A percentile compares a stretch with the other conserved stretches of the same genome.
Conservation (phyloP, 768 basidiomycete genomes). For the Gautieria morchelliformis region DNA sequence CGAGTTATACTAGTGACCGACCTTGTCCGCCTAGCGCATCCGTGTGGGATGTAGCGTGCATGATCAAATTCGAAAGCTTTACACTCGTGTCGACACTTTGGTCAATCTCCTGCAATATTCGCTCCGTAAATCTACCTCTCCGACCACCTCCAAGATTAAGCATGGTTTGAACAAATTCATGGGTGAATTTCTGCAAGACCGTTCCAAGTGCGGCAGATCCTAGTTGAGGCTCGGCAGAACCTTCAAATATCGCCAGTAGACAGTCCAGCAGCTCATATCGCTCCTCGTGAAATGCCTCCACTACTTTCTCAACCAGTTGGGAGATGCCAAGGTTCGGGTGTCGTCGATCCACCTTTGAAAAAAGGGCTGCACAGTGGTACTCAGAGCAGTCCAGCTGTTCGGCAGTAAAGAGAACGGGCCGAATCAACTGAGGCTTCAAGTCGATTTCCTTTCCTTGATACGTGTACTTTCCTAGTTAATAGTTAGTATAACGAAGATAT, state of each 20-base stretch:
- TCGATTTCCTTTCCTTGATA: conserved; percentile 59
- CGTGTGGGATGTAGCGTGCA: conserved; percentile 55
- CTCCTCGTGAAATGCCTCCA: conserved; percentile 59
- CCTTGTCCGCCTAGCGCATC: conserved; percentile 46
- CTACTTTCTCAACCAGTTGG: conserved; percentile 50
- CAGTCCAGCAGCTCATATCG: conserved; percentile 66
- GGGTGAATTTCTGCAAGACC: conserved; percentile 45
- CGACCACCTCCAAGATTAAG: conserved; percentile 23
- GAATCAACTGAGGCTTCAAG: conserved; percentile 71
- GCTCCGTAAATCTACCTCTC: conserved; percentile 38
- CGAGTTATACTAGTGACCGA: conserved; percentile 20
- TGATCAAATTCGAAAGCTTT: conserved; percentile 47
- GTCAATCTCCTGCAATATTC: conserved; percentile 56
- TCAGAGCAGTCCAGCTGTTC: conserved; percentile 79
- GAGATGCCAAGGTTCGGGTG: conserved; percentile 56
- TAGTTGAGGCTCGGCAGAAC: conserved; percentile 38
- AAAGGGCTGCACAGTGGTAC: conserved; percentile 60
- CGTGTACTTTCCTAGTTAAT: conserved; percentile 47
- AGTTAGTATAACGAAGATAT: neutral
- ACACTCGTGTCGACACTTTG: conserved; percentile 41
- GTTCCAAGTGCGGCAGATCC: conserved; percentile 36
- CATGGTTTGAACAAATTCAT: conserved; percentile 38
- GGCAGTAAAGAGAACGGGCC: conserved; percentile 68
- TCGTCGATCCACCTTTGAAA: conserved; percentile 51
- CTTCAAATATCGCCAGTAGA: conserved; percentile 58